Base-by-base conservation (phyloP, 2,329 filamentous ascomycete species). In the Sporothrix variecibatus region DNA sequence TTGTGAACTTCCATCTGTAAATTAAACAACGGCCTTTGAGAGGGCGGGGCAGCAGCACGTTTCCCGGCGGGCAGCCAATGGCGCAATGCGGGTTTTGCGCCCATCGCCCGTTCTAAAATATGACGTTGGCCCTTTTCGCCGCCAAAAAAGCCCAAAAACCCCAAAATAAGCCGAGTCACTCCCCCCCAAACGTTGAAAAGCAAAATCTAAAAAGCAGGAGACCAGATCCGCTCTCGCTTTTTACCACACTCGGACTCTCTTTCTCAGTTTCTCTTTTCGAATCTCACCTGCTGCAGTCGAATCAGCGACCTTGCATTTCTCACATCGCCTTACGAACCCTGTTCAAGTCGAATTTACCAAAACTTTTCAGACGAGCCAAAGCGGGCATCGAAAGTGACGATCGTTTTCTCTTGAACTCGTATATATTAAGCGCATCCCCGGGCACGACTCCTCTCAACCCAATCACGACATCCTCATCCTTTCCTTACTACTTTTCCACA, bases 11-110 rank as follows among this genome's bases (percentile, higher is more conserved):
- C 40, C 40, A 53, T 53, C 23, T 51, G 46, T 7, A n/a, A 53
- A n/a, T n/a, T n/a, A 15, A 17, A 53, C 9, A 15, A 43, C 9
- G 3, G 28, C 15, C 15, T 40, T 43, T 64, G n/a, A 28, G 6
- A 46, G 53, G 49, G 73, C 69, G 75, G 73, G 75, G 75, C 73
- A 71, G 53, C 26, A 73, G 75, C 74, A 76, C 74, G 75, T 75
- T 73, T 72, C 53, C 31, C 31, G 26, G 40, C 53, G 38, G 23
- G 23, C 49, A 38, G 65, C 74, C 75, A 75, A 76, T 76, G 43
- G 73, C 72, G 71, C 72, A 75, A 72, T 75, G 72, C 74, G 73
- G 31, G 72, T 76, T 64, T 12, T 53, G 28, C 23, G 67, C 67
- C 49, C 34, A 71, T 64, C n/a, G 31, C 38, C 53, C 28, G 70